These are phyloP conservation scores for Hymenoscyphus occultus DNA, from an alignment of 2,329 filamentous ascomycete species.

Conservation along the genomic window DNA sequence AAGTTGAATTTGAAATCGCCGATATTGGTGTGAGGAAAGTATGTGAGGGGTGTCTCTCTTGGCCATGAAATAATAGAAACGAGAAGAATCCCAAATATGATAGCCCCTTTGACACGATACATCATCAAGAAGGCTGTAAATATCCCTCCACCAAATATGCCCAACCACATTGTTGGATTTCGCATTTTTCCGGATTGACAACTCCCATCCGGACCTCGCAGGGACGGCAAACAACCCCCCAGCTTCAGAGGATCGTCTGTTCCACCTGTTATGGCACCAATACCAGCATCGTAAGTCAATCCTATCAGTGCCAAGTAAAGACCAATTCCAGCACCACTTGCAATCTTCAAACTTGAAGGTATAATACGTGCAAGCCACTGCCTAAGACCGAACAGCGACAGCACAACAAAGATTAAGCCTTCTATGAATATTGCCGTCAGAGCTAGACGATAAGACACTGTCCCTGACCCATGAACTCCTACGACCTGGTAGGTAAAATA, in stretches of 20 bases:
- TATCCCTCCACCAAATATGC: constrained; percentile 81
- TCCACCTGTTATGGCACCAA: constrained; percentile 73
- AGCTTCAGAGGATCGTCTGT: constrained; percentile 67
- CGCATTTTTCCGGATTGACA: constrained; percentile 75
- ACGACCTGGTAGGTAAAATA: constrained; percentile 81
- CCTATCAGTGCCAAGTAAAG: constrained; percentile 70
- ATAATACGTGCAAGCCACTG: constrained; percentile 87
- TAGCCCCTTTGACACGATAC: constrained; percentile 82
- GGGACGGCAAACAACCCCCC: constrained; percentile 50
- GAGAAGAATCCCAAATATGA: constrained; percentile 78
- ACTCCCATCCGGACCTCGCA: constrained; percentile 44
- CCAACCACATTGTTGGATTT: constrained; percentile 80
- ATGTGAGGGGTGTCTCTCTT: constrained; percentile 69
- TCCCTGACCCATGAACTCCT: constrained; percentile 70
- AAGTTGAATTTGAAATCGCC: constrained; percentile 76
- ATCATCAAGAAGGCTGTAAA: constrained; percentile 78
- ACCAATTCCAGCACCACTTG: constrained; percentile 81
- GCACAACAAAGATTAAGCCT: constrained; percentile 77
- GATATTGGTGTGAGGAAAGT: constrained; percentile 69
- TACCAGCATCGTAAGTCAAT: constrained; percentile 76
- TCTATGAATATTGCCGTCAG: constrained; percentile 87
- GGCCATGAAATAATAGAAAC: constrained; percentile 91
- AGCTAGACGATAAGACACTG: constrained; percentile 71
- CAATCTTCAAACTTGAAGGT: constrained; percentile 80
- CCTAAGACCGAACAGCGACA: constrained; percentile 76